Conservation (phyloP, 106 monocot genomes). For the Iris macrosiphon region DNA sequence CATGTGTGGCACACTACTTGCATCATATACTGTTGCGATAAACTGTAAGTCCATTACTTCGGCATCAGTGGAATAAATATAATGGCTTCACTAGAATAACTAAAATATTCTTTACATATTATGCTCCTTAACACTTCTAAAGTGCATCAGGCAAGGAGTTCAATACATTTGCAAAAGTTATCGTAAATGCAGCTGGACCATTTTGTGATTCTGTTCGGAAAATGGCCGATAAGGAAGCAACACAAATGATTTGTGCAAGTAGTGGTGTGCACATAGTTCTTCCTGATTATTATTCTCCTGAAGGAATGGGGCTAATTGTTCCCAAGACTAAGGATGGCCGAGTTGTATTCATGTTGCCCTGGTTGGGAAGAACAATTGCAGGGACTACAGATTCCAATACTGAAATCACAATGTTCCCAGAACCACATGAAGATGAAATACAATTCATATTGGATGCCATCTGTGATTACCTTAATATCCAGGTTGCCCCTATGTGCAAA, state of each 20-base stretch:
- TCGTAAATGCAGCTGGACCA: slow-evolving; percentile 94
- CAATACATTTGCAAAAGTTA: slow-evolving; percentile 82
- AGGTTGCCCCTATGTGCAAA: slow-evolving; percentile 29
- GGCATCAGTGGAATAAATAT: no score
- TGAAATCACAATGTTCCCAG: slow-evolving; percentile 83
- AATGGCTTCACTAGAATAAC: slow-evolving; percentile 2
- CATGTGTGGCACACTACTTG: no score
- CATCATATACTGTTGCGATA: no score
- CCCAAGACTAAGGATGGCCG: slow-evolving; percentile 99
- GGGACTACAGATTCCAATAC: slow-evolving; percentile 97
- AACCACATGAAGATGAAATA: slow-evolving; percentile 99
- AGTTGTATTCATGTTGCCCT: slow-evolving; percentile 93
- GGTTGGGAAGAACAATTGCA: slow-evolving; percentile 94
- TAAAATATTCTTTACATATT: slow-evolving; percentile 13
- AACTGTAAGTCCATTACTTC: no score
- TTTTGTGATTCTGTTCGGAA: slow-evolving; percentile 88
- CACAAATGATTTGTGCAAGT: slow-evolving; percentile 78
- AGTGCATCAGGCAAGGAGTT: slow-evolving; percentile 77
- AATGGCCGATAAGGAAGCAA: slow-evolving; percentile 74
- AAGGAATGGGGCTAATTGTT: slow-evolving; percentile 98
- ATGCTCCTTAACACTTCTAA: slow-evolving; percentile 20
- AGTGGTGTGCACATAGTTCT: slow-evolving; percentile 97
- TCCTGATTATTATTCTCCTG: slow-evolving; percentile 98
- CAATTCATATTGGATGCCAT: slow-evolving; percentile 96
- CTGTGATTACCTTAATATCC: slow-evolving; percentile 86